Base-by-base conservation (phyloP, 768 basidiomycete genomes). In the Amanita muscaria region DNA sequence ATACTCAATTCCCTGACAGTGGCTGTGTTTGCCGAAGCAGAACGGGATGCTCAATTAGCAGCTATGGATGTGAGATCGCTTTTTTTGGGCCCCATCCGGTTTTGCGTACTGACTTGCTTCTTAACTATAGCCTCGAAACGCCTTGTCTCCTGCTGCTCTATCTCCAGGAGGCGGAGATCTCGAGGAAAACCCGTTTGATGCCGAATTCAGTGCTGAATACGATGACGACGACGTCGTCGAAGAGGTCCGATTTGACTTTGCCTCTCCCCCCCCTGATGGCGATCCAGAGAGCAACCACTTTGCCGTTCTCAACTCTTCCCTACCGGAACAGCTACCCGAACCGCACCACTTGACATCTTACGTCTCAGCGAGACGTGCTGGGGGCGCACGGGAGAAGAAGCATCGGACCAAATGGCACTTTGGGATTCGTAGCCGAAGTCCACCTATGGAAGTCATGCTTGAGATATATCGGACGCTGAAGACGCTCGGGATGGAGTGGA, bases 381-480 rank as follows among this genome's bases (percentile, higher is more conserved):
- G 59, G 51, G n/a, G n/a, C n/a, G 64, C 63, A 40, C 49, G 62
- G 44, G 79, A 79, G 67, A 86, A 82, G 59, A 76, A 79, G 44
- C 79, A 83, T 49, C 79, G 84, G 49, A 86, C 86, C 12, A 84
- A 90, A 51, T 98, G 96, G 96, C 96, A 99, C 60, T 99, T 97
- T 57, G 96, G 96, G 6, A 98, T 99, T 31, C 76, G 96, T 24
- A 92, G 88, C 53, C 74, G 93, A 48, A 86, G 82, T 47, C 89
- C 92, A 24, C 96, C 93, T 16, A 94, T 98, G 88, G 96, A 99
- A 62, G 94, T 99, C 18, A 97, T 99, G 93, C 67, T 96, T 19
- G 94, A 97, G 73, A 96, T 99, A 41, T 98, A 99, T 64, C 71
- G 88, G 49, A 96, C 93, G 33, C 66, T 99, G 40, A 84, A 85